Evolutionary conservation across 2,329 filamentous ascomycete genomes (phyloP), one percentile per base, ranked within the genome.

Genomic region (Hirsutella rhossiliensis): DNA sequence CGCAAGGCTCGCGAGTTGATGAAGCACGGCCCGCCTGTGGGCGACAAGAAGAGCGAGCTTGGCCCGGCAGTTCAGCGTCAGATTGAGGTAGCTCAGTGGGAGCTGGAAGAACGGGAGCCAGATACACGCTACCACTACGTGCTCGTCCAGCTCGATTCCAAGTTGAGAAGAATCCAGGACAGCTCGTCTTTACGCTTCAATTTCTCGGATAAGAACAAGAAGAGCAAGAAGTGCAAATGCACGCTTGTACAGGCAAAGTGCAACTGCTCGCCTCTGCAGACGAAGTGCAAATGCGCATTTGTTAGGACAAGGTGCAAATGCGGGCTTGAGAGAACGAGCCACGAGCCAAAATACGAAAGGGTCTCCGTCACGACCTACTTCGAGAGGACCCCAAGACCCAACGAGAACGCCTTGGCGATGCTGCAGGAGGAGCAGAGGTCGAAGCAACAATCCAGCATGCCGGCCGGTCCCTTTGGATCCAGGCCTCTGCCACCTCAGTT

Each of bases 281-380:
- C 9, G 23, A 27, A 27, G 23, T 27, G 23, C 23, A 27, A 27
- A 9, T 27, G 23, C 5, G 23, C 23, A 27, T 9, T 27, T 27
- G 23, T 27, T 7, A 27, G 9, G 23, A 27, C 23, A 27, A 27
- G 23, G 23, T 27, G 23, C 23, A 27, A 27, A 27, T 27, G 23
- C 23, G 23, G 23, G 23, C 23, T 27, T 27, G 23, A 9, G 23
- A 27, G 9, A 9, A 27, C 23, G 23, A 6, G 23, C 23, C 23
- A 5, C 6, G 2, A 2, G 5, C 23, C 23, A 27, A 54, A 51
- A n/a, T 54, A 53, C 13, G 64, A 72, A 49, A 61, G 62, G 11
- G 49, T 63, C 9, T 64, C 64, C 11, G 55, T 75, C 37, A 70
- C 62, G 1, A 65, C 63, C 11, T 74, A 71, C 52, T 74, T 69